These are phyloP conservation scores for Aureobasidium sp. DNA, from an alignment of 2,329 filamentous ascomycete genomes.

Conservation along the genomic window DNA sequence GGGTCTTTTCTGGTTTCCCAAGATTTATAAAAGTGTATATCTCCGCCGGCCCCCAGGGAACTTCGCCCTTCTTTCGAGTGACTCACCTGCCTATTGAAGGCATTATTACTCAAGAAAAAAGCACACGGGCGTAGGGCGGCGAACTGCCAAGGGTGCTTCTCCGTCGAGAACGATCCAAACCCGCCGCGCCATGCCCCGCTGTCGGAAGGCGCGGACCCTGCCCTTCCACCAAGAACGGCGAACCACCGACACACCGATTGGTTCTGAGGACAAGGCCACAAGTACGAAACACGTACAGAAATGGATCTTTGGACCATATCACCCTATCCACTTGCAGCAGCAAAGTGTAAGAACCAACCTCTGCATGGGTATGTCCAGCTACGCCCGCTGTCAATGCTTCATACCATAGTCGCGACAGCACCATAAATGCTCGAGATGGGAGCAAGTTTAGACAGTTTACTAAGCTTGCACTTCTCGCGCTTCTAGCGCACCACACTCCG, in stretches of 20 bases:
- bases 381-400: too few species aligned
- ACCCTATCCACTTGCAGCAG: too few species aligned
- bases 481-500: not conserved
- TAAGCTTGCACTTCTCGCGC: not conserved
- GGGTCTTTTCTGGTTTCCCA: not conserved
- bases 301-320: too few species aligned
- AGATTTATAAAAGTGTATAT: conserved; percentile 7
- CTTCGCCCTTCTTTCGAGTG: conserved; percentile 5
- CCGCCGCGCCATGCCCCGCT: not conserved
- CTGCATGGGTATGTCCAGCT: too few species aligned
- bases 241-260: conserved; percentile 5
- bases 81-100: conserved; percentile 7
- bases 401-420: too few species aligned
- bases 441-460: too few species aligned
- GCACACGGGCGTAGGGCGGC: conserved; percentile 4
- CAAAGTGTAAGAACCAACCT: too few species aligned
- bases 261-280: not conserved
- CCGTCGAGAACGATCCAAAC: not conserved
- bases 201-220: conserved; percentile 1
- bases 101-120: conserved; percentile 10
- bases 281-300: not conserved
- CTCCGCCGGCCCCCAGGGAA: not conserved
- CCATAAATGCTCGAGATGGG: too few species aligned
- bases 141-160: not conserved
- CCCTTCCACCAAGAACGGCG: not conserved